A percentile compares a stretch with the other conserved stretches of the same genome.
phyloP scores from a whole-genome alignment of 2,329 filamentous ascomycete genomes.

The Amesomyces nigricolor region DNA sequence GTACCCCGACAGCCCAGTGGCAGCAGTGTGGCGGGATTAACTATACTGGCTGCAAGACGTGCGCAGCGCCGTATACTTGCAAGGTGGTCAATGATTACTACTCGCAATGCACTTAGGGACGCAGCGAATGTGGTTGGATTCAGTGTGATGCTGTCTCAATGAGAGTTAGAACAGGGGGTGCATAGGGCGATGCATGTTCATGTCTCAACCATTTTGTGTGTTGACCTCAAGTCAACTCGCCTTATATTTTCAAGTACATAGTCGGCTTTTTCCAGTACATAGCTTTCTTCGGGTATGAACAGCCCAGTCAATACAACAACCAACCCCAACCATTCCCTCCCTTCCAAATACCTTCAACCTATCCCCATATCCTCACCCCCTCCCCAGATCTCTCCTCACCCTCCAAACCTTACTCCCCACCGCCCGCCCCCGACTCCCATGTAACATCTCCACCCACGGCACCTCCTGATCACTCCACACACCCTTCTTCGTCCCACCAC shows the following conservation, averaged over 20 bases:
- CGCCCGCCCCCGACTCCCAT: conserved; percentile 50
- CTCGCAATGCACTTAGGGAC: conserved; percentile 21
- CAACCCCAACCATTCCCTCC: background rate
- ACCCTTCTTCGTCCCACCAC: background rate
- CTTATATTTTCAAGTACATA: background rate
- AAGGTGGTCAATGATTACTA: conserved; percentile 24
- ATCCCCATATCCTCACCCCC: conserved; percentile 18
- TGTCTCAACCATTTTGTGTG: too few species aligned
- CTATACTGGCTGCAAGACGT: conserved; percentile 22
- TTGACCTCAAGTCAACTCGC: too few species aligned
- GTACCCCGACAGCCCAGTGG: conserved; percentile 19
- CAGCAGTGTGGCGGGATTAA: conserved; percentile 22
- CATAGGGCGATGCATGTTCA: too few species aligned
- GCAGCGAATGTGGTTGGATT: background rate
- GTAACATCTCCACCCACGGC: conserved; percentile 53
- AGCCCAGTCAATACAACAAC: too few species aligned
- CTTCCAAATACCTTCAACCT: background rate
- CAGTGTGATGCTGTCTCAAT: background rate
- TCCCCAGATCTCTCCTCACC: conserved; percentile 57
- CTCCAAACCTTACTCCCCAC: conserved; percentile 58
- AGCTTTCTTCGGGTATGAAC: background rate
- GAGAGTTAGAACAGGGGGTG: background rate
- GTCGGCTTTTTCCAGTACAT: background rate
- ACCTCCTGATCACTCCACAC: background rate
- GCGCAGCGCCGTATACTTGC: conserved; percentile 20